Conservation (phyloP, 108 stramenopile genomes). For the Schizochytrium sp. region DNA sequence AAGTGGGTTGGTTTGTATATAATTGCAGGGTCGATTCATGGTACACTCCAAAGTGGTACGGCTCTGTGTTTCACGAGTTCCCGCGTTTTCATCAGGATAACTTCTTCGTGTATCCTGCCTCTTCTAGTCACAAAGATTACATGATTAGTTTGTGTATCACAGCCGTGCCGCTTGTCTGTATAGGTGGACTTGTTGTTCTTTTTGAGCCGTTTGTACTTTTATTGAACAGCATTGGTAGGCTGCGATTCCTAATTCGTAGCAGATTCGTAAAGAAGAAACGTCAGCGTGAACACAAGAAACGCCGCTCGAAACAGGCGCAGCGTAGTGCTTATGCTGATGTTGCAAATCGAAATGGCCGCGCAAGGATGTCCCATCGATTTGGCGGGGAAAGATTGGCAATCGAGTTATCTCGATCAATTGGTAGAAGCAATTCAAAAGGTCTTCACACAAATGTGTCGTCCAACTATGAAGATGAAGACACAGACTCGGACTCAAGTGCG, state of each 20-base stretch:
- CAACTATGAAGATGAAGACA: background rate
- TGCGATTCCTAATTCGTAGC: background rate
- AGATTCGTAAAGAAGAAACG: background rate
- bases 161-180: background rate
- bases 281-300: background rate
- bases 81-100: background rate
- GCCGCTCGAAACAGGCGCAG: background rate
- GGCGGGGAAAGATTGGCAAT: background rate
- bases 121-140: background rate
- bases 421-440: background rate
- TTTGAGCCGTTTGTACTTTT: background rate
- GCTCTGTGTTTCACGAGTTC: background rate
- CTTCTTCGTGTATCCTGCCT: background rate
- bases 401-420: background rate
- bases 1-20: background rate
- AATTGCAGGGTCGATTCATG: background rate
- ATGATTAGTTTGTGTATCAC: background rate
- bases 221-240: background rate
- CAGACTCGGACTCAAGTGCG: background rate
- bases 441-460: background rate
- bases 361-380: no score
- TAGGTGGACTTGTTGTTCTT: background rate
- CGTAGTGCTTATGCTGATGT: no score
- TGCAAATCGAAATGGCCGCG: no score
- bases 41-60: constrained; percentile 12